phyloP scores from a whole-genome alignment of 2,329 filamentous ascomycete species.

The Blumeria hordei region DNA sequence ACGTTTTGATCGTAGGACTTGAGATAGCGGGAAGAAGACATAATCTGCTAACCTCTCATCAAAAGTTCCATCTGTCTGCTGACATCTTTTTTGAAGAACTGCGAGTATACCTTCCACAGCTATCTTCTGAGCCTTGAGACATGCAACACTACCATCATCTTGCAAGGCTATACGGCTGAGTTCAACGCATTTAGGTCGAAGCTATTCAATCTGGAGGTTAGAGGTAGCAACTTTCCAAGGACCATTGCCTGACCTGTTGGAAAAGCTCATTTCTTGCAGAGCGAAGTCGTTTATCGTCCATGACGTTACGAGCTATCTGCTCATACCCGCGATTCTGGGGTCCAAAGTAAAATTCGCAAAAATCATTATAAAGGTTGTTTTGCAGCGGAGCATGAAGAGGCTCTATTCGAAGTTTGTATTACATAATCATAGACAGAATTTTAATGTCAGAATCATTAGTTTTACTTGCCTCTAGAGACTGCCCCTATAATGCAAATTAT shows the following conservation, averaged over 20 bases:
- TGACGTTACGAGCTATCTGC: background rate
- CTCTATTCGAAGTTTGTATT: too few species aligned
- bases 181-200: conserved; percentile 36
- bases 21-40: conserved; percentile 76
- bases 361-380: too few species aligned
- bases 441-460: too few species aligned
- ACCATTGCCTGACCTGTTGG: conserved; percentile 8
- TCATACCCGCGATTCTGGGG: too few species aligned
- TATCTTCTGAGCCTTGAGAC: conserved; percentile 21
- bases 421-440: too few species aligned
- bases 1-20: conserved; percentile 57
- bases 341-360: too few species aligned
- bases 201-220: conserved; percentile 17
- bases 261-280: conserved; percentile 15
- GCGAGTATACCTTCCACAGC: conserved; percentile 22
- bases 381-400: too few species aligned
- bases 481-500: too few species aligned
- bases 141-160: conserved; percentile 19
- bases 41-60: conserved; percentile 81
- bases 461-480: too few species aligned
- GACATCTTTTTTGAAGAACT: conserved; percentile 19
- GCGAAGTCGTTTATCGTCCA: conserved; percentile 6
- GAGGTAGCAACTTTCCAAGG: background rate
- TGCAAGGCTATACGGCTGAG: conserved; percentile 32
- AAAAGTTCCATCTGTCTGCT: conserved; percentile 27